Evolutionary conservation across 768 basidiomycete species (phyloP), one percentile per base, ranked within the genome.

Genomic region (Austroboletus festivus): DNA sequence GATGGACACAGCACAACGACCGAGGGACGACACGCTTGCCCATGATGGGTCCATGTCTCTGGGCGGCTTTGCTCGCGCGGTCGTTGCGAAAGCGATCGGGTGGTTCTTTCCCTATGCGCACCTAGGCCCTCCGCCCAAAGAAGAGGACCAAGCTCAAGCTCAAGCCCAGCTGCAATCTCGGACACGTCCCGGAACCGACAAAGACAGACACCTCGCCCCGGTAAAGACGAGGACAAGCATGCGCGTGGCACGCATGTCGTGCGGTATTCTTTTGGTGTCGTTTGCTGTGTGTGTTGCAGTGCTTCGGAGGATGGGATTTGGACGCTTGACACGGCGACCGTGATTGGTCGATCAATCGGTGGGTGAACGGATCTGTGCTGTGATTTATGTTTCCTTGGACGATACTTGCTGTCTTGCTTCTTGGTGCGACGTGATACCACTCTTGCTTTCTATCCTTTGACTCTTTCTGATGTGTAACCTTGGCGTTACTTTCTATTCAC

Each of bases 281-380:
- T 60, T 67, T 22, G 56, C 60, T 19, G 34, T 66, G 18, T 67
- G 65, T 42, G 55, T 55, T 21, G 54, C 53, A 26, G 41, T 68
- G 26, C 48, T 67, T 35, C 59, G 67, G 26, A 62, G 52, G 38
- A 43, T 60, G 24, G 56, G 55, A 2, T 50, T 65, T 31, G 66
- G 59, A 6, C 48, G 52, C 33, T 66, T 61, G 56, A 20, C 52
- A 23, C 54, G 59, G 34, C 39, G 51, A 41, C 55, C 54, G 24
- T 66, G 41, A 66, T 23, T 28, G 40, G 53, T 54, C 41, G 52
- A 52, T 47, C n/a, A n/a, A n/a, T n/a, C n/a, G n/a, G n/a, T n/a
- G n/a, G n/a, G n/a, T n/a, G n/a, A n/a, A n/a, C n/a, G n/a, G n/a
- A n/a, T n/a, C n/a, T n/a, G n/a, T n/a, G n/a, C n/a, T 28, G 28